Conservation (phyloP, 495 filamentous ascomycete genomes). For the Mytilinidion resinicola region DNA sequence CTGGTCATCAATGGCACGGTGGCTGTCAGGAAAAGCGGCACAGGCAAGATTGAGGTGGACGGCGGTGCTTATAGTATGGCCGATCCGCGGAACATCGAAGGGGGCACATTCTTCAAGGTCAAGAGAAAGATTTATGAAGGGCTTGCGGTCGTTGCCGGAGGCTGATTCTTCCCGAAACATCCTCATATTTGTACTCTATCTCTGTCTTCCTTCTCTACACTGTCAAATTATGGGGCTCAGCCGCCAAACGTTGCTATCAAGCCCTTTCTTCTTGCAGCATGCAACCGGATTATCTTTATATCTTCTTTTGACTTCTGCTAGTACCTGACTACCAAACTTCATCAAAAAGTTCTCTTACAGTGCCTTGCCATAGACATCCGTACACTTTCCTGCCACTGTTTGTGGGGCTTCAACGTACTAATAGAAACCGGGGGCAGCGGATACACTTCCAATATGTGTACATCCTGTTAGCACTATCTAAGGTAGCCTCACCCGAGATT, state of each 20-base stretch:
- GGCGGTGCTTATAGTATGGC: constrained; percentile 41
- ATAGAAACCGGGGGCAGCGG: too few relatives aligned
- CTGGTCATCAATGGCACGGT: constrained; percentile 82
- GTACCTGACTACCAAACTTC: too few relatives aligned
- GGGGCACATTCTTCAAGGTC: constrained; percentile 57
- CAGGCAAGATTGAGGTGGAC: constrained; percentile 85
- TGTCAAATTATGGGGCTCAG: not conserved
- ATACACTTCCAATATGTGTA: too few relatives aligned
- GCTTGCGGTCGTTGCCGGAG: constrained; percentile 70
- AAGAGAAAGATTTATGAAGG: constrained; percentile 79
- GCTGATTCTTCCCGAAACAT: constrained; percentile 33
- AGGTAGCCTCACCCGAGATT: too few relatives aligned
- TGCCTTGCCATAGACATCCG: too few relatives aligned
- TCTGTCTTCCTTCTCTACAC: not conserved
- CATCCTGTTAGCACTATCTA: too few relatives aligned
- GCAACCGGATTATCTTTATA: too few relatives aligned
- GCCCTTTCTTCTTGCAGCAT: too few relatives aligned
- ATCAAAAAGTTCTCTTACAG: too few relatives aligned
- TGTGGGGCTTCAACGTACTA: too few relatives aligned
- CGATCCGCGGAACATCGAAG: constrained; percentile 7
- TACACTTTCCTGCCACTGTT: too few relatives aligned
- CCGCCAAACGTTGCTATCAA: not conserved
- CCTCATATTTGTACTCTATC: constrained; percentile 1
- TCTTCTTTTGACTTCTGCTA: too few relatives aligned
- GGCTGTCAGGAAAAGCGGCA: constrained; percentile 79